A percentile compares a stretch with the other conserved stretches of the same genome.
phyloP scores from a whole-genome alignment of 257 asterid species.

The Cruciata laevipes region DNA sequence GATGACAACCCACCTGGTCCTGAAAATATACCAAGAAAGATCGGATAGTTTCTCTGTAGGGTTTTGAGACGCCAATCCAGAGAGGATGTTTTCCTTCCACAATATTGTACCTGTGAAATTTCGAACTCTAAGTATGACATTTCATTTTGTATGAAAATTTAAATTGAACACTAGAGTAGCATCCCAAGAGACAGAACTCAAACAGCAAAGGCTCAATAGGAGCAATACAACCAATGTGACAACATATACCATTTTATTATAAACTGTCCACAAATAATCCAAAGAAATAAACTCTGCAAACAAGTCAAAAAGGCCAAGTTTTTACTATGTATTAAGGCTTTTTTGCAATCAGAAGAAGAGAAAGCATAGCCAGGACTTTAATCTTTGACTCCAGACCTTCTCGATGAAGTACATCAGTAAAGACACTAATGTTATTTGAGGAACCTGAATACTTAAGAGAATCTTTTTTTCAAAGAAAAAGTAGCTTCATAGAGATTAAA shows the following conservation, averaged over 20 bases:
- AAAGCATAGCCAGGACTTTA: background rate
- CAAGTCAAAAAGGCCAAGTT: background rate
- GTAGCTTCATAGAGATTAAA: background rate
- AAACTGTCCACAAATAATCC: background rate
- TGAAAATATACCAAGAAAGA: slow-evolving; percentile 91
- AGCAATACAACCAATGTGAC: background rate
- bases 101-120: slow-evolving; percentile 65
- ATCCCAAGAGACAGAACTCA: background rate
- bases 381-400: background rate
- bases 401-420: background rate
- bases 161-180: background rate
- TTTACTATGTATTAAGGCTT: background rate
- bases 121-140: slow-evolving; percentile 22
- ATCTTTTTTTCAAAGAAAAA: background rate
- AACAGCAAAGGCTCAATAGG: background rate
- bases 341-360: background rate
- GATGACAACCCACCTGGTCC: slow-evolving; percentile 60
- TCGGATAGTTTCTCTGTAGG: slow-evolving; percentile 94
- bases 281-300: background rate
- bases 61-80: slow-evolving; percentile 91
- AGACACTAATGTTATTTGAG: background rate
- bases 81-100: slow-evolving; percentile 87
- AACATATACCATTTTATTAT: background rate
- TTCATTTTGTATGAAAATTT: slow-evolving; percentile 11
- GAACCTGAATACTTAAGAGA: background rate